Evolutionary conservation across 2,329 filamentous ascomycete genomes (phyloP).

Genomic region (Fusarium sp.): DNA sequence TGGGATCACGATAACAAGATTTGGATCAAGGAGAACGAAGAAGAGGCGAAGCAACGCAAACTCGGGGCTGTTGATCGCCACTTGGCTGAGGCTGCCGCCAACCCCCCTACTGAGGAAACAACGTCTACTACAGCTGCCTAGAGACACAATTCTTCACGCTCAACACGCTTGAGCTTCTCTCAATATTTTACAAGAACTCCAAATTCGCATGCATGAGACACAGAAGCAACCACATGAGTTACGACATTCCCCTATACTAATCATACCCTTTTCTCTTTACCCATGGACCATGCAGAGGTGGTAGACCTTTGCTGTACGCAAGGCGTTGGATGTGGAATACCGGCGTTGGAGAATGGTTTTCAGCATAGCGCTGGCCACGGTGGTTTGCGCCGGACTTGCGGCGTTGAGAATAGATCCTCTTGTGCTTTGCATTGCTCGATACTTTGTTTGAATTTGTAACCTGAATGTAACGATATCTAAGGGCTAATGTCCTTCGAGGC

Average conservation of each 20-base stretch:
- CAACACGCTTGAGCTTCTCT: neutral
- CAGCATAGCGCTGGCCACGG: conserved; percentile 11
- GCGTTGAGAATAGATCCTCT: conserved; percentile 5
- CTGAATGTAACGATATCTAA: conserved; percentile 20
- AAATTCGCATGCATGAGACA: conserved; percentile 7
- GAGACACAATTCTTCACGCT: neutral
- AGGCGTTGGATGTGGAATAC: conserved; percentile 35
- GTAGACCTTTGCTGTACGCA: conserved; percentile 11
- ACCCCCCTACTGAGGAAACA: conserved; percentile 12
- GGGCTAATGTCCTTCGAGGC: neutral
- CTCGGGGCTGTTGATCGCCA: conserved; percentile 48
- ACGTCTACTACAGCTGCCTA: conserved; percentile 1
- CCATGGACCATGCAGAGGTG: conserved; percentile 3
- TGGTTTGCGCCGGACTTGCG: conserved; percentile 12
- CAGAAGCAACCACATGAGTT: conserved; percentile 19
- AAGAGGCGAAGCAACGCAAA: conserved; percentile 45
- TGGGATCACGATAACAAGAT: conserved; percentile 71
- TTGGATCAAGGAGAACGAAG: conserved; percentile 65
- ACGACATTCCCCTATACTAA: conserved; percentile 18
- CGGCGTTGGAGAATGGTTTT: conserved; percentile 34
- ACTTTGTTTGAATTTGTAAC: conserved; percentile 17
- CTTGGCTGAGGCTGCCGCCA: conserved; percentile 42
- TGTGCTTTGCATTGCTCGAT: conserved; percentile 16
- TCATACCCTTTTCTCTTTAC: conserved; percentile 7
- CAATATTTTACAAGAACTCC: neutral